Evolutionary conservation across 257 asterid species (phyloP).

Genomic region (Fraxinus excelsior): DNA sequence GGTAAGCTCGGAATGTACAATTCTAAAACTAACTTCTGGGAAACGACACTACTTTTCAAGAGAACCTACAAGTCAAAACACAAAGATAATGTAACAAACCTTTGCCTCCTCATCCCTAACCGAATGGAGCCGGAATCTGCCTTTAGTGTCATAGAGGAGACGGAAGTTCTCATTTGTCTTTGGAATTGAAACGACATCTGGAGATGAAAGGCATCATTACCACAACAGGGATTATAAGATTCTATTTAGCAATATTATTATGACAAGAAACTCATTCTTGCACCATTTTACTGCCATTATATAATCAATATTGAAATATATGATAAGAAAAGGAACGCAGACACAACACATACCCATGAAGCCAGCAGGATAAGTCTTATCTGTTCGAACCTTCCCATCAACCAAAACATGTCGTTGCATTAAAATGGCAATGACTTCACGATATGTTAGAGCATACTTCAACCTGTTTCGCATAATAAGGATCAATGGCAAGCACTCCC

Average conservation of each 20-base stretch:
- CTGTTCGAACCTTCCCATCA: not conserved
- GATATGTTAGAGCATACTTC: not conserved
- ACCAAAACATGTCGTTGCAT: slow-evolving; percentile 4
- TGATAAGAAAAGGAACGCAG: not conserved
- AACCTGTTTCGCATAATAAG: not conserved
- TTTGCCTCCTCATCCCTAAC: slow-evolving; percentile 41
- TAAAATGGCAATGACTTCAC: slow-evolving; percentile 5
- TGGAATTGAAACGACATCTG: slow-evolving; percentile 34
- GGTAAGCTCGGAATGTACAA: not conserved
- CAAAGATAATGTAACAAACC: slow-evolving; percentile 1
- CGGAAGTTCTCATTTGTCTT: slow-evolving; percentile 38
- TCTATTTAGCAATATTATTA: not conserved
- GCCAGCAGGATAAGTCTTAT: not conserved
- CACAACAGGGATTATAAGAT: not conserved
- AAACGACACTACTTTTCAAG: too few relatives aligned
- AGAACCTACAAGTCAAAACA: not conserved
- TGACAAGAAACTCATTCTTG: not conserved
- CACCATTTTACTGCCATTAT: not conserved
- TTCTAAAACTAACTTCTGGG: not conserved
- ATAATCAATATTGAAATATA: not conserved
- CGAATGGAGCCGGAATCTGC: slow-evolving; percentile 33
- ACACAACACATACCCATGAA: not conserved
- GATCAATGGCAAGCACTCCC: not conserved
- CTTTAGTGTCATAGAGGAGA: slow-evolving; percentile 33
- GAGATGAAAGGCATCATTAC: not conserved